Conservation (phyloP, 805 yeast genomes). For the Monosporozyma yasuniensis region DNA sequence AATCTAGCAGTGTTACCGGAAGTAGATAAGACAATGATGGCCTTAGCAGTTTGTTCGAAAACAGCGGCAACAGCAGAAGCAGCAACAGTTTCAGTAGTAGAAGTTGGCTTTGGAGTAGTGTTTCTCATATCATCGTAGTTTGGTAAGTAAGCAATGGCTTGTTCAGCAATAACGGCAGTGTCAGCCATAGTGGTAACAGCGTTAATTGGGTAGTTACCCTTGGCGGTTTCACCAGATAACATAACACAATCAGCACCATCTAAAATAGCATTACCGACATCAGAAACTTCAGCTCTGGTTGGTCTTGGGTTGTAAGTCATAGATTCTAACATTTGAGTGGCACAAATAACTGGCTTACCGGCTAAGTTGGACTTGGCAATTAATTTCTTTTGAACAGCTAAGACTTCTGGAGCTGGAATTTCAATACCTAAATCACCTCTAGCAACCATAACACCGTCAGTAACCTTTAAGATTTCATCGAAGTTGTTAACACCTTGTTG, state of each 20-base stretch:
- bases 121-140: constrained; percentile 82
- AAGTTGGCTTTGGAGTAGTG: constrained; percentile 79
- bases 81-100: constrained; percentile 93
- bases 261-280: constrained; percentile 97
- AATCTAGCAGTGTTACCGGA: constrained; percentile 93
- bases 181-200: constrained; percentile 99
- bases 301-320: constrained; percentile 99
- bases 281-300: constrained; percentile 98
- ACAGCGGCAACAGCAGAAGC: constrained; percentile 95
- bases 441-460: constrained; percentile 99
- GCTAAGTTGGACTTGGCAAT: constrained; percentile 99
- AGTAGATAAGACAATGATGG: constrained; percentile 91
- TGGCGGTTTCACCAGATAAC: constrained; percentile 99
- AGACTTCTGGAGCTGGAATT: constrained; percentile 98
- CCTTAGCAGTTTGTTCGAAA: constrained; percentile 93
- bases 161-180: constrained; percentile 92
- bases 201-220: constrained; percentile 96
- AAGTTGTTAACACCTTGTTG: constrained; percentile 99
- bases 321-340: constrained; percentile 99
- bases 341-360: constrained; percentile 99
- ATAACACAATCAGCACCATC: constrained; percentile 99
- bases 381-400: constrained; percentile 96
- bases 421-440: constrained; percentile 99
- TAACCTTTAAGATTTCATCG: constrained; percentile 86
- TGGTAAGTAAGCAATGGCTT: constrained; percentile 82